phyloP scores from a whole-genome alignment of 495 filamentous ascomycete species.

The Mytilinidion resinicola region DNA sequence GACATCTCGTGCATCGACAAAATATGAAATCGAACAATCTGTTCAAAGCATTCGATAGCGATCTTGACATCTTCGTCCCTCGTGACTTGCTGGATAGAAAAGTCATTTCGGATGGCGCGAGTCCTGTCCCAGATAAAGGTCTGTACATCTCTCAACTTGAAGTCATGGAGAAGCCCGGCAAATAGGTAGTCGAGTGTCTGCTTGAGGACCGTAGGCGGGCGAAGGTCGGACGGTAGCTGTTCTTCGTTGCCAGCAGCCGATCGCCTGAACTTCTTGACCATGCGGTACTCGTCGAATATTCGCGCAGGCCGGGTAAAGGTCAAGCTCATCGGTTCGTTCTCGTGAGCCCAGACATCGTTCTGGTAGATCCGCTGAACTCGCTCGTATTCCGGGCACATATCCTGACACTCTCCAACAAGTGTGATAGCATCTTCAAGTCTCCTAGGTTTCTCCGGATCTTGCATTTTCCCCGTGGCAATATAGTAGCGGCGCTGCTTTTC shows the following conservation, averaged over 20 bases:
- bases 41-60: constrained; percentile 76
- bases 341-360: constrained; percentile 47
- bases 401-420: constrained; percentile 79
- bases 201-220: constrained; percentile 56
- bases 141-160: constrained; percentile 63
- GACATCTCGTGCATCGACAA: constrained; percentile 79
- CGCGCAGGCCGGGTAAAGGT: constrained; percentile 1
- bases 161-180: constrained; percentile 59
- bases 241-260: constrained; percentile 90
- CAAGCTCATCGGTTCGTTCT: constrained; percentile 30
- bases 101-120: constrained; percentile 85
- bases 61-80: constrained; percentile 59
- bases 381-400: constrained; percentile 94
- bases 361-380: constrained; percentile 69
- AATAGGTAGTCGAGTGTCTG: constrained; percentile 80
- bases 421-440: constrained; percentile 77
- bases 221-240: constrained; percentile 85
- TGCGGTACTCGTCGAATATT: constrained; percentile 48
- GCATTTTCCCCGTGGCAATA: constrained; percentile 69
- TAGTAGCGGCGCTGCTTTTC: constrained; percentile 60
- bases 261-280: constrained; percentile 83
- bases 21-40: constrained; percentile 87
- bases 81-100: constrained; percentile 78
- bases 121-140: constrained; percentile 94
- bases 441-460: constrained; percentile 81